Base-by-base conservation (phyloP, 2,329 filamentous ascomycete genomes). In the Trichoderma sp. region DNA sequence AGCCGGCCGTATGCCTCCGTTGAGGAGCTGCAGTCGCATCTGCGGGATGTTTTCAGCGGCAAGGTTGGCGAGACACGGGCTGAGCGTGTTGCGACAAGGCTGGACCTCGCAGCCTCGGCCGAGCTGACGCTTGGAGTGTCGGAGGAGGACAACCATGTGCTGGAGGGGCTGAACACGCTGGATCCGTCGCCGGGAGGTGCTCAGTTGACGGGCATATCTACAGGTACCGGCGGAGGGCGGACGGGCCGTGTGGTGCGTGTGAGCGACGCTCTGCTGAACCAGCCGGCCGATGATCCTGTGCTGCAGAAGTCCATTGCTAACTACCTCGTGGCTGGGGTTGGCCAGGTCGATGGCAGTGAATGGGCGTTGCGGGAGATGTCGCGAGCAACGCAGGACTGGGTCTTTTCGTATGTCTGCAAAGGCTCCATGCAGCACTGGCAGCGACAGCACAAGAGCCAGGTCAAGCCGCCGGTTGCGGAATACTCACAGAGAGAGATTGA, bases 371-470 rank as follows among this genome's bases (percentile, higher is more conserved):
- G 82, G 22, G 78, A 83, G 19, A 78, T 84, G 22, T 80, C 81
- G 27, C 78, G 81, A 15, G 78, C 74, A 8, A 70, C 80, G 0
- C 81, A 84, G 53, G 84, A 85, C 5, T 87, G 86, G 85, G 79
- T 78, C 1, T 83, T 88, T 64, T 81, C 79, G 3, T 88, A 85
- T 70, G 75, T 81, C 19, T 89, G 86, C 78, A 83, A 81, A 67
- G 79, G 83, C 69, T 88, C 86, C 2, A 76, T 80, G 50, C 79
- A 82, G 69, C 79, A 80, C 39, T 88, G 86, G 86, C 78, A 74
- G 42, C 80, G 81, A 22, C 81, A 84, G 70, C 77, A 80, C 6
- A 84, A 84, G 73, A 78, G 72, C 22, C 72, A 78, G 17, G 71
- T 76, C 17, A 82, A 79, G 69, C 71, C 76, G 5, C 73, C 79